Evolutionary conservation across 805 yeast genomes (phyloP), one percentile per base, ranked within the genome.

Genomic region (Priceomyces haplophilus): DNA sequence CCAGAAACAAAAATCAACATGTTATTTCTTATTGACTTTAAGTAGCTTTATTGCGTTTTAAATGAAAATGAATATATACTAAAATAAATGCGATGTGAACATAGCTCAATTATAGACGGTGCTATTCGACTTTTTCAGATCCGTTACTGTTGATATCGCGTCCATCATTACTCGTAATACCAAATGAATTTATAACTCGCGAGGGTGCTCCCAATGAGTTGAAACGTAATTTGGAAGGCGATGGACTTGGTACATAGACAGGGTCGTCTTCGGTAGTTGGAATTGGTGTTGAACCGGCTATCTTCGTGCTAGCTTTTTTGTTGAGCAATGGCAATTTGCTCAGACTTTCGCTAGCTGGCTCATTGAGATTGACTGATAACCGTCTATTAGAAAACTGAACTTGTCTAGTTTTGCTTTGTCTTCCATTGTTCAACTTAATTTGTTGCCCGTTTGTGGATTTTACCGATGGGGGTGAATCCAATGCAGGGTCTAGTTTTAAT

Each of bases 401-500:
- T 24, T 39, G 34, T 8, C 36, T 23, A 10, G 32, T 8, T 17
- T 36, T 24, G n/a, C 19, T 25, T 17, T 19, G 16, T 27, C 15
- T n/a, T 13, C 39, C 20, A 27, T 27, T 37, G 37, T 4, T 31
- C 6, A 19, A 23, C 13, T 37, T 42, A 10, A 21, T n/a, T 29
- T 21, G 25, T 11, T 13, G 18, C 10, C 31, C 19, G 2, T 23
- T 11, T 15, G 21, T 21, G 20, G 29, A 19, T 20, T 34, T 38
- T 20, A 48, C 31, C n/a, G 40, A 33, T 2, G 67, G 67, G 3
- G 73, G 71, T 3, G 69, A 61, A 24, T 61, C 61, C 4, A 65
- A 40, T 8, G 46, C 44, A 0, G 67, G 64, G 42, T 63, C 62
- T 40, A 60, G 60, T 17, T 49, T 50, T 3, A 64, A 41, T 20